Conservation (phyloP, 768 basidiomycete genomes). For the Austroboletus festivus region DNA sequence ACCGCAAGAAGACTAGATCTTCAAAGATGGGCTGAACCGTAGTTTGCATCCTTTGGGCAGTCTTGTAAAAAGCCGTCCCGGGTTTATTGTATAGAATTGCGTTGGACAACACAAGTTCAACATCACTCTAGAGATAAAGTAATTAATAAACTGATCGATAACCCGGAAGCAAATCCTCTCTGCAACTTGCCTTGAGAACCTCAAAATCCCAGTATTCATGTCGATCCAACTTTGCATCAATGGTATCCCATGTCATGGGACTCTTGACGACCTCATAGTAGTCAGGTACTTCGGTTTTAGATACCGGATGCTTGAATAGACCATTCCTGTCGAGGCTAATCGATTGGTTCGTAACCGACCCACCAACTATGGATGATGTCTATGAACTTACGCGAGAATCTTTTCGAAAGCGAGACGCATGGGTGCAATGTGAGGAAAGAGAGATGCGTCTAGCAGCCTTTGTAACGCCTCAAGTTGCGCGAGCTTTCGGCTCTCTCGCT, state of each 20-base stretch:
- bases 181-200: conserved; percentile 58
- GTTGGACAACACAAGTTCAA: conserved; percentile 81
- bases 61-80: conserved; percentile 66
- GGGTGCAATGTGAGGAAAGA: conserved; percentile 62
- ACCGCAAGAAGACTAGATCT: conserved; percentile 21
- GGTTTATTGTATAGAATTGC: conserved; percentile 83
- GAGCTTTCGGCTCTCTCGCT: conserved; percentile 81
- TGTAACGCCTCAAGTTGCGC: conserved; percentile 65
- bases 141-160: not conserved
- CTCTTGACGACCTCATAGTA: conserved; percentile 83
- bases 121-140: conserved; percentile 54
- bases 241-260: conserved; percentile 87
- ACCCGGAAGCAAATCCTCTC: not conserved
- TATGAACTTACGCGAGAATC: conserved; percentile 57
- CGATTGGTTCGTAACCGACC: conserved; percentile 9
- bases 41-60: conserved; percentile 61
- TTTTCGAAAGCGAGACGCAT: conserved; percentile 67
- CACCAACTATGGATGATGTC: not conserved
- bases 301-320: conserved; percentile 82
- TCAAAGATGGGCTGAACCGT: conserved; percentile 36
- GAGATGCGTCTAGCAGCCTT: conserved; percentile 53
- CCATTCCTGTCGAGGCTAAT: conserved; percentile 70
- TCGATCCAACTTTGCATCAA: conserved; percentile 76
- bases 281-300: conserved; percentile 75
- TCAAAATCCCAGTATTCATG: conserved; percentile 80